A percentile compares a stretch with the other conserved stretches of the same genome.
Evolutionary conservation across 305 asterid species (phyloP).

Genomic region (Solanum chacoense): DNA sequence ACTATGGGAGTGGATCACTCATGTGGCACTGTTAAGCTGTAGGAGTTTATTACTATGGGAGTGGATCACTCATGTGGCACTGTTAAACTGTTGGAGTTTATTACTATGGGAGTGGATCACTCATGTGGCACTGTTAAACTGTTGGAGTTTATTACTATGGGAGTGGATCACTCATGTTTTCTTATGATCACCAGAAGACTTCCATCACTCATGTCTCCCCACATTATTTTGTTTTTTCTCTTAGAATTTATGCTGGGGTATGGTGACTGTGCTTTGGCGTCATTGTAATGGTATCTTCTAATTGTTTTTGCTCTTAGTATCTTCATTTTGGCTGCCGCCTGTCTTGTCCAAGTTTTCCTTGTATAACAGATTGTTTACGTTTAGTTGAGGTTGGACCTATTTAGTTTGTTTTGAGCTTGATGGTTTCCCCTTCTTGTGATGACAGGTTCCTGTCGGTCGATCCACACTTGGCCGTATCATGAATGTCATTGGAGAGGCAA

Average conservation of each 20-base stretch:
- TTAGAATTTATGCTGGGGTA: background rate
- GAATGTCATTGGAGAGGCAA: conserved; percentile 92
- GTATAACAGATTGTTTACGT: background rate
- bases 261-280: background rate
- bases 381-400: background rate
- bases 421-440: background rate
- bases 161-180: background rate
- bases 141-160: background rate
- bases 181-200: background rate
- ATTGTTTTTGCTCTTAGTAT: background rate
- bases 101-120: background rate
- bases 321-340: background rate
- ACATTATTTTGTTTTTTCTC: background rate
- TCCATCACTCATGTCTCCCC: background rate
- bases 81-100: background rate
- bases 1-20: background rate
- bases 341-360: background rate
- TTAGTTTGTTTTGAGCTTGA: background rate
- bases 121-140: background rate
- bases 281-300: background rate
- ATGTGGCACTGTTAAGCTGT: background rate
- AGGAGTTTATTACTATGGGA: background rate
- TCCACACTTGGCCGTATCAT: conserved; percentile 96
- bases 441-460: conserved; percentile 95
- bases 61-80: background rate